phyloP scores from a whole-genome alignment of 768 basidiomycete species.

The Boletus tylopilopsis region DNA sequence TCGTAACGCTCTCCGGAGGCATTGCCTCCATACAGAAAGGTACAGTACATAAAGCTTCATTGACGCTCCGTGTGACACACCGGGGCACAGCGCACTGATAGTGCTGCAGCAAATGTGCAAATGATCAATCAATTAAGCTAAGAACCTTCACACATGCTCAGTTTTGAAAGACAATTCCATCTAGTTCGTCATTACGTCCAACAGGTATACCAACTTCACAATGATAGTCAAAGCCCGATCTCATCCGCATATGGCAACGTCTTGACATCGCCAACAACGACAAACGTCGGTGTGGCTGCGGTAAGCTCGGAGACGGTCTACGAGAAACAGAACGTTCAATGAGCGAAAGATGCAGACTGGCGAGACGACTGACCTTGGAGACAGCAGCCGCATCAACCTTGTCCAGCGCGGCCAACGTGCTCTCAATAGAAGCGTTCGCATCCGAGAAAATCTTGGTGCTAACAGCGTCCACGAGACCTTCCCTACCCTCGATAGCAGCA shows the following conservation, averaged over 20 bases:
- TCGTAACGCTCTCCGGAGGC: too few species aligned
- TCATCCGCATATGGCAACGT: conserved; percentile 82
- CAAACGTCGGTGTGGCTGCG: conserved; percentile 78
- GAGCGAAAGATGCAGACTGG: neutral
- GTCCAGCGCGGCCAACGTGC: conserved; percentile 66
- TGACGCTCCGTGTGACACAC: too few species aligned
- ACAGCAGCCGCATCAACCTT: conserved; percentile 62
- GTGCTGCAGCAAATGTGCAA: neutral
- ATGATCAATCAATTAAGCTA: neutral
- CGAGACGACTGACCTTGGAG: conserved; percentile 53
- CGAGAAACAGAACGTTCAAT: neutral
- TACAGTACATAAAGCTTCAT: too few species aligned
- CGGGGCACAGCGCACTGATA: too few species aligned
- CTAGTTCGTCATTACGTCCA: conserved; percentile 15
- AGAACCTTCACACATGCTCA: neutral
- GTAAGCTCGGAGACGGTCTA: conserved; percentile 62
- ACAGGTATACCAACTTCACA: conserved; percentile 10
- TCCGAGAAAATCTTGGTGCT: conserved; percentile 65
- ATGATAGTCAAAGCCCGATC: conserved; percentile 58
- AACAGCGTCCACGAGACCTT: conserved; percentile 57
- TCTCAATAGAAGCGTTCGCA: conserved; percentile 51
- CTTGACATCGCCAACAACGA: conserved; percentile 77
- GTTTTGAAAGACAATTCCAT: conserved; percentile 14
- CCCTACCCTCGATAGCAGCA: conserved; percentile 60
- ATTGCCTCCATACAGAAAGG: too few species aligned